Base-by-base conservation (phyloP, 805 yeast species). In the Monosporozyma aerobia region DNA sequence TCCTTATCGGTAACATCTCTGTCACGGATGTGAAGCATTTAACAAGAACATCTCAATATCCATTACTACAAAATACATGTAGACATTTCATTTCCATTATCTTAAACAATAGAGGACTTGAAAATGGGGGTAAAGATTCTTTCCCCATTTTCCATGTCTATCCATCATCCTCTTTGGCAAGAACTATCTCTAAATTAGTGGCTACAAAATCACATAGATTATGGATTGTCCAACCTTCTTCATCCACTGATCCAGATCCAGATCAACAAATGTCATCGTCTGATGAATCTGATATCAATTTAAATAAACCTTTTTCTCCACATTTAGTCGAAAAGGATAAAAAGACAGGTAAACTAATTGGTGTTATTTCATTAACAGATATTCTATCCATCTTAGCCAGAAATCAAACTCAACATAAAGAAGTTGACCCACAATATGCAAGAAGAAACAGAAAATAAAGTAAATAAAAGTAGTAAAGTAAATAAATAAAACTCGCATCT, bases 131-230 rank as follows among this genome's bases (percentile, higher is more conserved):
- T 64, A 90, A 90, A 69, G 99, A 92, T 72, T 89, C 95, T 43
- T 92, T 85, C 76, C 99, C 99, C 16, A 92, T 94, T 43, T 92
- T 92, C 77, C 96, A 92, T 67, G 97, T 92, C 27, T 84, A 87
- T 56, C 80, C 81, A 55, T 77, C 78, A 41, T 81, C 95, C 8
- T 83, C 94, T 0, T 76, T 94, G 49, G 95, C 88, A 35, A 79
- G 96, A 67, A 89, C 95, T 8, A 78, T 94, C 63, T 98, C 98
- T 35, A 92, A 94, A 68, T 74, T 92, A 59, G 98, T 92, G 14
- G 98, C 99, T 5, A 92, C 99, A 1, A 84, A 85, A 68, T 81
- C 96, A 2, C 99, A 92, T 71, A 78, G 99, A 67, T 71, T 87
- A 52, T 86, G 94, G 94, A 81, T 87, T 48, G 90, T 85, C 16